These are phyloP conservation scores for Beauveria rudraprayagi DNA, from an alignment of 2,329 filamentous ascomycete species.

Conservation along the genomic window DNA sequence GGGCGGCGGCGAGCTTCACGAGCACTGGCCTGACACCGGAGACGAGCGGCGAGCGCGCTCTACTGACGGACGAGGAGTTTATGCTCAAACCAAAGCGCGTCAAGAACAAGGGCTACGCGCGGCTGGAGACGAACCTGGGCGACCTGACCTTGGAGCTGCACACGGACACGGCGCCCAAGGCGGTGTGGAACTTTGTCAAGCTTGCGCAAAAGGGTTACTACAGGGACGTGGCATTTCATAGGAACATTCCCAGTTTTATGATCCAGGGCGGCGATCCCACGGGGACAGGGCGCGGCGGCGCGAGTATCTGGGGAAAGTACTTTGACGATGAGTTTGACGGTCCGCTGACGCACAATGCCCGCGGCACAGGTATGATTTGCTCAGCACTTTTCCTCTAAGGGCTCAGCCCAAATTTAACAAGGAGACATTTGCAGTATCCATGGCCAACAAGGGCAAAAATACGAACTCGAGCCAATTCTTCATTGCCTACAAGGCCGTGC, in stretches of 20 bases:
- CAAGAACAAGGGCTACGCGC: conserved; percentile 83
- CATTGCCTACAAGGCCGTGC: conserved; percentile 76
- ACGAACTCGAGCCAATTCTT: conserved; percentile 96
- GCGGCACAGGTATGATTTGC: conserved; percentile 53
- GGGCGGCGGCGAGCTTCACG: conserved; percentile 88
- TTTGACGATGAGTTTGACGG: conserved; percentile 93
- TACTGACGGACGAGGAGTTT: conserved; percentile 90
- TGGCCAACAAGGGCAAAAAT: conserved; percentile 99
- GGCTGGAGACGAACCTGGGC: conserved; percentile 79
- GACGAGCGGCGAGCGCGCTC: conserved; percentile 77
- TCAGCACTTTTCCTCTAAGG: background rate
- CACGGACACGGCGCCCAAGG: conserved; percentile 82
- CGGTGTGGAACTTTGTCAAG: conserved; percentile 94
- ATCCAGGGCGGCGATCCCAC: conserved; percentile 94
- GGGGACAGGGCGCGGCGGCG: conserved; percentile 83
- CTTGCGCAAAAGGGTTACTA: conserved; percentile 89
- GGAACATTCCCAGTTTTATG: conserved; percentile 96
- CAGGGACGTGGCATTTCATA: conserved; percentile 73
- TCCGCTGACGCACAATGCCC: conserved; percentile 69
- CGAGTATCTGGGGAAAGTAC: conserved; percentile 87
- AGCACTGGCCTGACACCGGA: conserved; percentile 89
- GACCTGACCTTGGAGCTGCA: conserved; percentile 83
- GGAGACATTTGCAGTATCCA: conserved; percentile 41
- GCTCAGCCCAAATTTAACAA: background rate
- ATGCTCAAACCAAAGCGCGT: conserved; percentile 87